phyloP scores from a whole-genome alignment of 140 eudicot species.

The Ambrosia hybrid region DNA sequence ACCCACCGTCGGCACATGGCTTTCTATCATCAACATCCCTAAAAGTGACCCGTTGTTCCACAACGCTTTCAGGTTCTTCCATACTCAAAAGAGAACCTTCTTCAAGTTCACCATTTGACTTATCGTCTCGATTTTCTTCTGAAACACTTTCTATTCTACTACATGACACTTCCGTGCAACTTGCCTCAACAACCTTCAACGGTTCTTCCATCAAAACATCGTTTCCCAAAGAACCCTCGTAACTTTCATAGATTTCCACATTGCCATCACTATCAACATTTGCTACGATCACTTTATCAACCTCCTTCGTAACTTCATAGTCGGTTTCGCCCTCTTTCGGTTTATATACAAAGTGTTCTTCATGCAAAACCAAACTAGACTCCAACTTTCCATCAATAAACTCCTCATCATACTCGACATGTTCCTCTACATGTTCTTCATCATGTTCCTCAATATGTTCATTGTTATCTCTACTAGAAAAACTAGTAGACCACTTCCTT shows the following conservation, averaged over 20 bases:
- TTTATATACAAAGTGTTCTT: conserved; percentile 30
- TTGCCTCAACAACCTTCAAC: conserved; percentile 19
- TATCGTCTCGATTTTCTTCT: conserved; percentile 20
- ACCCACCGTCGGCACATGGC: conserved; percentile 17
- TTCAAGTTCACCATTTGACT: conserved; percentile 34
- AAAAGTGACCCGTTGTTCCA: conserved; percentile 59
- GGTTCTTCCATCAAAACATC: conserved; percentile 23
- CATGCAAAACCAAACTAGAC: conserved; percentile 29
- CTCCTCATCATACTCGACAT: conserved; percentile 24
- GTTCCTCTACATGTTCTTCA: neutral
- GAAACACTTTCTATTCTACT: conserved; percentile 26
- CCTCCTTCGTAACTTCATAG: conserved; percentile 21
- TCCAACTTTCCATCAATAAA: conserved; percentile 21
- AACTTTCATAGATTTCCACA: conserved; percentile 29
- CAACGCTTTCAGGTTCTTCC: conserved; percentile 27
- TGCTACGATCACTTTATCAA: conserved; percentile 26
- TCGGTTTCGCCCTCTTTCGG: conserved; percentile 15
- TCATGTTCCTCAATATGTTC: conserved; percentile 6
- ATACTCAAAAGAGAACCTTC: neutral
- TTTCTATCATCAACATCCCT: conserved; percentile 49
- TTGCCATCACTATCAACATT: conserved; percentile 26
- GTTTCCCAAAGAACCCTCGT: conserved; percentile 26
- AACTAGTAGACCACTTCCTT: conserved; percentile 69
- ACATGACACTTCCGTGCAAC: conserved; percentile 27
- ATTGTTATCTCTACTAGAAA: conserved; percentile 28